A percentile compares a stretch with the other conserved stretches of the same genome.
Conservation (phyloP, 2,329 filamentous ascomycete genomes). For the Alternaria triticina region DNA sequence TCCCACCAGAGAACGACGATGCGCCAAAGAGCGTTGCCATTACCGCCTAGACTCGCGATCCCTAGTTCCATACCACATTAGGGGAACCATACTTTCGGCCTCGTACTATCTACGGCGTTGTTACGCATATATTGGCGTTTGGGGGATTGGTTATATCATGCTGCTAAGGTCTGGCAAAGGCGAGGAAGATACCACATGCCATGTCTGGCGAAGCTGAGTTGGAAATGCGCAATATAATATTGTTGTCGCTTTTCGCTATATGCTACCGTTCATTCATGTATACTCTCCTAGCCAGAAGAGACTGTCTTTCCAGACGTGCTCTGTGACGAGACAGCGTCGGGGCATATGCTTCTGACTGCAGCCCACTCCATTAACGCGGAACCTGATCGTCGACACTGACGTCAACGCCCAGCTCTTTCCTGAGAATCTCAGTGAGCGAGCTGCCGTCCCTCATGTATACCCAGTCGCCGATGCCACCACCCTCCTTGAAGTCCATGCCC, state of each 20-base stretch:
- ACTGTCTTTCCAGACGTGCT: not conserved
- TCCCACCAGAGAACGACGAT: constrained; percentile 36
- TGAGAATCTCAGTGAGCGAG: constrained; percentile 74
- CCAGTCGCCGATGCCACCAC: constrained; percentile 77
- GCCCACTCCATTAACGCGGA: constrained; percentile 29
- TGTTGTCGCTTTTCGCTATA: constrained; percentile 1
- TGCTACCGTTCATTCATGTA: not conserved
- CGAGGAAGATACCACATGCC: not conserved
- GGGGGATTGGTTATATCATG: not conserved
- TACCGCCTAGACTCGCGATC: constrained; percentile 20
- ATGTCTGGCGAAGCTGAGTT: not conserved
- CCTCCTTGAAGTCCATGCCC: constrained; percentile 79
- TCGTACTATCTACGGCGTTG: constrained; percentile 9
- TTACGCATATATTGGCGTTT: constrained; percentile 23
- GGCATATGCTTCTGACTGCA: not conserved
- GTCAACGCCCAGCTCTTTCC: constrained; percentile 76
- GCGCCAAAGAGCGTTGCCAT: constrained; percentile 32
- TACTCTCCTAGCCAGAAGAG: not conserved
- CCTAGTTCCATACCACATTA: not conserved
- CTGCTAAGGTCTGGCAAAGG: not conserved
- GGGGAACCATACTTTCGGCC: not conserved
- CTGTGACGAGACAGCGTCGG: not conserved
- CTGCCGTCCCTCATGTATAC: constrained; percentile 86
- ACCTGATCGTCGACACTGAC: constrained; percentile 39
- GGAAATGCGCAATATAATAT: not conserved